Percentiles rank a stretch among this genome's conserved stretches.
Conservation (phyloP, 2,329 filamentous ascomycete genomes). For the Kalaharituber pfeilii region DNA sequence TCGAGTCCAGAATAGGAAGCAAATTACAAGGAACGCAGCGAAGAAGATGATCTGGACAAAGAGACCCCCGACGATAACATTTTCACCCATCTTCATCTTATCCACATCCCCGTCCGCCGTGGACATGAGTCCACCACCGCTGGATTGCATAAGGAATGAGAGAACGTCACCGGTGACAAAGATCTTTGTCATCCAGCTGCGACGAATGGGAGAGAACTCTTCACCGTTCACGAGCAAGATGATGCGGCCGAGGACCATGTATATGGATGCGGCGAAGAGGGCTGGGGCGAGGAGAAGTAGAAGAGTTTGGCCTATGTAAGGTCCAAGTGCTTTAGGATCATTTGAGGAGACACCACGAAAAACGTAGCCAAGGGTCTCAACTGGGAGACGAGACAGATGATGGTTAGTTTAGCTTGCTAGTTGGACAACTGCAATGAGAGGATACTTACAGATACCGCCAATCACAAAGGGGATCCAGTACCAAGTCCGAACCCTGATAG, state of each 20-base stretch:
- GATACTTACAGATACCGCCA: slow-evolving; percentile 33
- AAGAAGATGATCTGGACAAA: slow-evolving; percentile 42
- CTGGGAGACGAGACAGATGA: too few relatives aligned
- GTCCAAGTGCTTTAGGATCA: slow-evolving; percentile 24
- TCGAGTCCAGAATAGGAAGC: background rate
- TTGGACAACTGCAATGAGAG: slow-evolving; percentile 7
- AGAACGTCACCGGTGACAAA: slow-evolving; percentile 40
- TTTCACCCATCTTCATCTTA: slow-evolving; percentile 29
- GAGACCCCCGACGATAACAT: slow-evolving; percentile 40
- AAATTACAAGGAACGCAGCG: slow-evolving; percentile 36
- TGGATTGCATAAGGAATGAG: slow-evolving; percentile 36
- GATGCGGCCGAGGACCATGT: slow-evolving; percentile 35
- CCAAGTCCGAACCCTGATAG: slow-evolving; percentile 32
- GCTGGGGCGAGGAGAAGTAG: slow-evolving; percentile 34
- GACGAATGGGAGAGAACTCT: slow-evolving; percentile 30
- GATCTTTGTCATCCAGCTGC: slow-evolving; percentile 35
- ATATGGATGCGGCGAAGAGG: slow-evolving; percentile 35
- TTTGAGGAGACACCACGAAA: slow-evolving; percentile 23
- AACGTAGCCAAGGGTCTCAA: slow-evolving; percentile 32
- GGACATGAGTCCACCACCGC: slow-evolving; percentile 29
- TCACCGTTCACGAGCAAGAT: slow-evolving; percentile 28
- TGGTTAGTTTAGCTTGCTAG: slow-evolving; percentile 20
- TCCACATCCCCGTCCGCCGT: slow-evolving; percentile 21
- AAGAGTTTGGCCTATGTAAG: slow-evolving; percentile 31
- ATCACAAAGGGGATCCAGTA: slow-evolving; percentile 34